phyloP scores from a whole-genome alignment of 2,329 filamentous ascomycete species.

The Drechslerella coelobrocha region DNA sequence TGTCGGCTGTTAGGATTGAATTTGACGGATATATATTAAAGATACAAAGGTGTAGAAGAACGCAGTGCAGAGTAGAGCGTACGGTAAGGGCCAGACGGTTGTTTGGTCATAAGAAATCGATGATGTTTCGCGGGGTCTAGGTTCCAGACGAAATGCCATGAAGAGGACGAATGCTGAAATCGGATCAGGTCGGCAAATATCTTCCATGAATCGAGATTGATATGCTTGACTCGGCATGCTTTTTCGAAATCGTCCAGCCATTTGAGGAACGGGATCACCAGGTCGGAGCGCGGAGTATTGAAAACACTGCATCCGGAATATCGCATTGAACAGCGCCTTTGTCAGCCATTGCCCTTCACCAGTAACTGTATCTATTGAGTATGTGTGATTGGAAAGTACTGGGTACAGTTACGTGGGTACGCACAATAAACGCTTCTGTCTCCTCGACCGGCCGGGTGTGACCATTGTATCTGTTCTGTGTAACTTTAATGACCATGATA shows the following conservation, averaged over 20 bases:
- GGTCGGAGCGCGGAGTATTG: constrained; percentile 45
- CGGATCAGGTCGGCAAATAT: constrained; percentile 48
- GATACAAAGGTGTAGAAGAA: too few relatives aligned
- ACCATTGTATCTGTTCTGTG: constrained; percentile 19
- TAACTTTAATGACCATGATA: not conserved
- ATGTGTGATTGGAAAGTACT: not conserved
- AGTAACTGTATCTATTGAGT: constrained; percentile 5
- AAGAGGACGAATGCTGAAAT: constrained; percentile 44
- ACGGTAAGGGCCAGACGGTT: constrained; percentile 31
- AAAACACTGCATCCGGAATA: constrained; percentile 20
- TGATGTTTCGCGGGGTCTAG: constrained; percentile 43
- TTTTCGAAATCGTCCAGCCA: constrained; percentile 49
- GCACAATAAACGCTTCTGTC: constrained; percentile 47
- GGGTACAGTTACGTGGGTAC: constrained; percentile 4
- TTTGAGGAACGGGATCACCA: constrained; percentile 37
- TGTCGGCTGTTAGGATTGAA: too few relatives aligned
- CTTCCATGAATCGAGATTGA: constrained; percentile 45
- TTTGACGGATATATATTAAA: too few relatives aligned
- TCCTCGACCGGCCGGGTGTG: not conserved
- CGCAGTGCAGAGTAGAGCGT: not conserved
- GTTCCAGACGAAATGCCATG: constrained; percentile 48
- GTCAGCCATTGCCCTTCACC: constrained; percentile 8
- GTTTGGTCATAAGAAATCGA: constrained; percentile 38
- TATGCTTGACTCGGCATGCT: constrained; percentile 29
- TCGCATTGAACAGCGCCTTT: not conserved